Percentiles rank a stretch among this genome's conserved stretches.
Evolutionary conservation across 176 grass and related monocot species (phyloP).

Genomic region (Aegilops speltoides): DNA sequence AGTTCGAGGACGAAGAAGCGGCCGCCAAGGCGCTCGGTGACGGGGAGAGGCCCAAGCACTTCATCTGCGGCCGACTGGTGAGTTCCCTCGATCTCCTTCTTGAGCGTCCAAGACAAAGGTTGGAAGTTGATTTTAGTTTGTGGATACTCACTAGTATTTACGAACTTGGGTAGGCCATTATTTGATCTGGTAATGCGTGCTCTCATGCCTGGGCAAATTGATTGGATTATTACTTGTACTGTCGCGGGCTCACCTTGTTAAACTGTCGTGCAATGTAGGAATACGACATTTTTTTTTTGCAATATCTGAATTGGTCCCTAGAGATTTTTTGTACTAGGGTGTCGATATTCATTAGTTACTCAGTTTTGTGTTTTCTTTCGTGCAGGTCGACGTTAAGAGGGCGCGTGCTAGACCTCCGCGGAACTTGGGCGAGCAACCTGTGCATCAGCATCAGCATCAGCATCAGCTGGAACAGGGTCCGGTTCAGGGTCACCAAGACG

Average conservation of each 20-base stretch:
- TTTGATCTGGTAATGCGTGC: background rate
- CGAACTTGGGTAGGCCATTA: background rate
- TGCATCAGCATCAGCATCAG: slow-evolving; percentile 34
- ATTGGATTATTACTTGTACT: background rate
- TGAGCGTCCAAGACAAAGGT: background rate
- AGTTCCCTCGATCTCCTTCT: slow-evolving; percentile 26
- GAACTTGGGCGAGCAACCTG: slow-evolving; percentile 22
- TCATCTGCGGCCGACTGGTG: slow-evolving; percentile 56
- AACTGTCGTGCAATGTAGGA: background rate
- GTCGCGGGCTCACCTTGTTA: background rate
- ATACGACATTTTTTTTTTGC: background rate
- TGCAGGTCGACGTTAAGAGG: slow-evolving; percentile 72
- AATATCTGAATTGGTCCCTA: background rate
- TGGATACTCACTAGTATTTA: background rate
- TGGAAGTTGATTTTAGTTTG: background rate
- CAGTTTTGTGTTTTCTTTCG: background rate
- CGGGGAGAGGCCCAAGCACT: slow-evolving; percentile 42
- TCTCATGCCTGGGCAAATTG: background rate
- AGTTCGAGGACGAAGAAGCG: slow-evolving; percentile 28
- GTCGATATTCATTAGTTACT: background rate
- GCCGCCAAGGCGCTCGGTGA: slow-evolving; percentile 55
- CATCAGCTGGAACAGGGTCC: slow-evolving; percentile 3
- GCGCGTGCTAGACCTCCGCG: slow-evolving; percentile 50
- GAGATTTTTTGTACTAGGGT: background rate
- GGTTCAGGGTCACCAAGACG: slow-evolving; percentile 21